Evolutionary conservation across 345 rosid species (phyloP), one percentile per base, ranked within the genome.

Genomic region (Anastatica hierochuntica): DNA sequence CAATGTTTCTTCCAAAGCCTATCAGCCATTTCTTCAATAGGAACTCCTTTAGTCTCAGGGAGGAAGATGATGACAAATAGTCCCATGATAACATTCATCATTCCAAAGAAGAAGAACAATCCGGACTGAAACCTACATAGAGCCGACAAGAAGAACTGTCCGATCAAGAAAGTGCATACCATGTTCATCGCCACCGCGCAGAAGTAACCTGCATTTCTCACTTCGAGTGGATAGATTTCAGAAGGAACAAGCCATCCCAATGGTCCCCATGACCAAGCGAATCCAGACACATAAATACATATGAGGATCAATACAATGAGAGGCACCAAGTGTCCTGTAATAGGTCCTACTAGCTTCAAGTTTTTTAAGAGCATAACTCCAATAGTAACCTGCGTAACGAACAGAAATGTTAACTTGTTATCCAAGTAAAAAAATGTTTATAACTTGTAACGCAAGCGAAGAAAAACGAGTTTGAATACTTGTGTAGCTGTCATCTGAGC

Each of bases 261-360:
- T 5, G 86, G 86, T 1, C 89, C 94, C 94, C 84, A 81, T 6
- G 89, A 84, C 79, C 76, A 71, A 0, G 72, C 81, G 16, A 84
- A 84, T 0, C 89, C 89, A 2, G 82, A 70, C 2, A 79, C 82
- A 17, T 74, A 84, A 2, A 64, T 1, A 20, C 84, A 79, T 16
- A 81, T 69, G 43, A 79, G 43, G 41, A 74, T 10, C 42, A 79
- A 1, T 14, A 80, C 72, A 3, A 67, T 13, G 5, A 66, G 21
- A 1, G 66, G 70, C 20, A 58, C 66, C 1, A 35, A 0, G 20
- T 66, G 65, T 1, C 71, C 48, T 0, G 44, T 16, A n/a, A 66
- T 51, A 17, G 66, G 43, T 37, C 71, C 66, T 0, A 59, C 55
- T 2, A 58, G 12, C 23, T 59, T 36, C 48, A 66, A 59, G 20